Conservation (phyloP, 129 eudicot genomes). For the Flaveria linearis region DNA sequence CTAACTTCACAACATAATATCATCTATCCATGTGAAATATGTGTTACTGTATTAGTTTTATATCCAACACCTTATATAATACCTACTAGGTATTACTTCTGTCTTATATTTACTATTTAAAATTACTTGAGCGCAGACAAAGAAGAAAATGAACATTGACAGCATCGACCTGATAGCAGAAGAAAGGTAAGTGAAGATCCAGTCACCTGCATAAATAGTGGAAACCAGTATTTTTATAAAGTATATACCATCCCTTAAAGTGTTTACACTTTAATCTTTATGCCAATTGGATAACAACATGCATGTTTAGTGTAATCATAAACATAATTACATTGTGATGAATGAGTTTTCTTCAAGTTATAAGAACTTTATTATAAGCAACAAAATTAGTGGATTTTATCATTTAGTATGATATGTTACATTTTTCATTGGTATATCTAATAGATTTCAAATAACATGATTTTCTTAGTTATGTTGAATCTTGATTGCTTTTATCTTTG, state of each 20-base stretch:
- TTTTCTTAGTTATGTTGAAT: neutral
- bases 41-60: neutral
- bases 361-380: neutral
- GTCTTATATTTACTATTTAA: conserved; percentile 11
- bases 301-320: neutral
- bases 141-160: conserved; percentile 75
- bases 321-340: neutral
- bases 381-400: neutral
- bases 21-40: neutral
- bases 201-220: neutral
- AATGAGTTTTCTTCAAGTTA: conserved; percentile 3
- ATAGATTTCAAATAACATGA: neutral
- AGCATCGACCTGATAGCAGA: conserved; percentile 53
- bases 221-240: neutral
- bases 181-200: conserved; percentile 64
- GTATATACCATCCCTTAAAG: neutral
- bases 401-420: neutral
- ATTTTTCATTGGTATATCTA: neutral
- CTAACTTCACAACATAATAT: neutral
- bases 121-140: conserved; percentile 51
- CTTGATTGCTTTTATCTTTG: conserved; percentile 19
- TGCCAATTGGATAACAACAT: conserved; percentile 14
- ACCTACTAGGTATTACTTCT: conserved; percentile 8
- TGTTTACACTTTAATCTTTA: conserved; percentile 12
- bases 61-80: neutral